Conservation (phyloP, 495 filamentous ascomycete species). For the Aspergillus carlsbadensis region DNA sequence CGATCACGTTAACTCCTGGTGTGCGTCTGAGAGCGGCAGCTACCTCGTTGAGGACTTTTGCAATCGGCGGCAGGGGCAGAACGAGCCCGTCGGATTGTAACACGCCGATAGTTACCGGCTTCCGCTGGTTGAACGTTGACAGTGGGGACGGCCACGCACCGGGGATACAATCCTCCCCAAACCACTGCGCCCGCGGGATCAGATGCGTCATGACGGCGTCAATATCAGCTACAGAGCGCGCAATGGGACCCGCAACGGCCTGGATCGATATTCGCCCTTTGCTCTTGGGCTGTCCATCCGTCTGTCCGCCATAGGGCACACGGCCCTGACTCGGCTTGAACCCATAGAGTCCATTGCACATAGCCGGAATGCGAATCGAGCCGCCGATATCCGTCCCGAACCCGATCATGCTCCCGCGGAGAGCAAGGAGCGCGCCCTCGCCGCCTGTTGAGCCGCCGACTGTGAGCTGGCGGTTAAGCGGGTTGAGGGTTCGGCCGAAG, state of each 20-base stretch:
- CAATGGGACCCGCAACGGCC: constrained; percentile 51
- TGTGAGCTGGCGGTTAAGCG: constrained; percentile 54
- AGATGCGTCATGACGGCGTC: constrained; percentile 50
- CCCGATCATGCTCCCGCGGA: constrained; percentile 62
- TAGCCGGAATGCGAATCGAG: constrained; percentile 58
- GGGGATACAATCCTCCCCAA: constrained; percentile 50
- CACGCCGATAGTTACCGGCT: constrained; percentile 49
- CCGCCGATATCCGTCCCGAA: constrained; percentile 70
- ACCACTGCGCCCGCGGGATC: constrained; percentile 45
- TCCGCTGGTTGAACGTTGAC: constrained; percentile 15
- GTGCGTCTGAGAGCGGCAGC: constrained; percentile 37
- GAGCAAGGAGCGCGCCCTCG: constrained; percentile 62
- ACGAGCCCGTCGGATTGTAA: constrained; percentile 56
- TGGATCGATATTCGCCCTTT: constrained; percentile 43
- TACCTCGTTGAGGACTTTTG: constrained; percentile 52
- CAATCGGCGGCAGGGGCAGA: constrained; percentile 58
- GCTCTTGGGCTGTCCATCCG: constrained; percentile 39
- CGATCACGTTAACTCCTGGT: constrained; percentile 51
- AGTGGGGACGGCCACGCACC: constrained; percentile 43
- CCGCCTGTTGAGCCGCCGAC: constrained; percentile 65
- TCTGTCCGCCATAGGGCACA: constrained; percentile 52
- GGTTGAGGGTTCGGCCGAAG: constrained; percentile 65
- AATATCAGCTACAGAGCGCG: constrained; percentile 43
- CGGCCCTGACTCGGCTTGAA: constrained; percentile 60
- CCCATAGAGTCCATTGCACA: constrained; percentile 57